Conservation (phyloP, 2,329 filamentous ascomycete genomes). For the Thermoascus crustaceus region DNA sequence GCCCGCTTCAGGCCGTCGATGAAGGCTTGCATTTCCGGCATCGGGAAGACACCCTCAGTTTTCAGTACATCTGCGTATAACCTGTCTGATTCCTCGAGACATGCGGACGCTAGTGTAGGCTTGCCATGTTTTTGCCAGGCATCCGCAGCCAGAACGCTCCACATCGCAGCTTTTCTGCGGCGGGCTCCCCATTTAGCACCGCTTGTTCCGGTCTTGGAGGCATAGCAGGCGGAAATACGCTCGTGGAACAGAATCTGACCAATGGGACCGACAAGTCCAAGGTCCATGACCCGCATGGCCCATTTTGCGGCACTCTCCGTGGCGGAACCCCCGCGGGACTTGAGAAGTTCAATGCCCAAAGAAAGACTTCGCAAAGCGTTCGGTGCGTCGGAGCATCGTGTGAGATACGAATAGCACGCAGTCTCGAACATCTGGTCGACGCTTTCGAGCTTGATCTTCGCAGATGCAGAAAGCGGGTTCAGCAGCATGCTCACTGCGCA, state of each 20-base stretch:
- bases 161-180: slow-evolving; percentile 77
- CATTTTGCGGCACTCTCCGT: slow-evolving; percentile 82
- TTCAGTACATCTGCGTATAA: slow-evolving; percentile 43
- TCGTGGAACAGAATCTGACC: slow-evolving; percentile 81
- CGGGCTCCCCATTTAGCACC: slow-evolving; percentile 62
- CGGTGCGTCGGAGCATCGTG: slow-evolving; percentile 70
- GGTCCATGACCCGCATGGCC: slow-evolving; percentile 72
- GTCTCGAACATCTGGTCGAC: slow-evolving; percentile 84
- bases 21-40: slow-evolving; percentile 45
- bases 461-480: slow-evolving; percentile 60
- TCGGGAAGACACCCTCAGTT: slow-evolving; percentile 35
- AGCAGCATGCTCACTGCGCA: slow-evolving; percentile 75
- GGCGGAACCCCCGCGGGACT: slow-evolving; percentile 67
- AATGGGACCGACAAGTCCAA: slow-evolving; percentile 62
- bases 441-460: slow-evolving; percentile 70
- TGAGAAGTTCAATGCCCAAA: slow-evolving; percentile 72
- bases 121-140: slow-evolving; percentile 74
- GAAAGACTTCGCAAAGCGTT: slow-evolving; percentile 70
- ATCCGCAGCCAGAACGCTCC: slow-evolving; percentile 76
- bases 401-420: slow-evolving; percentile 85
- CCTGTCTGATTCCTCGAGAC: slow-evolving; percentile 60
- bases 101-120: slow-evolving; percentile 67
- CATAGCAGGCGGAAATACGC: slow-evolving; percentile 76
- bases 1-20: slow-evolving; percentile 36
- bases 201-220: slow-evolving; percentile 60